Evolutionary conservation across 495 filamentous ascomycete genomes (phyloP), one percentile per base, ranked within the genome.

Genomic region (Glarea lozoyensis): DNA sequence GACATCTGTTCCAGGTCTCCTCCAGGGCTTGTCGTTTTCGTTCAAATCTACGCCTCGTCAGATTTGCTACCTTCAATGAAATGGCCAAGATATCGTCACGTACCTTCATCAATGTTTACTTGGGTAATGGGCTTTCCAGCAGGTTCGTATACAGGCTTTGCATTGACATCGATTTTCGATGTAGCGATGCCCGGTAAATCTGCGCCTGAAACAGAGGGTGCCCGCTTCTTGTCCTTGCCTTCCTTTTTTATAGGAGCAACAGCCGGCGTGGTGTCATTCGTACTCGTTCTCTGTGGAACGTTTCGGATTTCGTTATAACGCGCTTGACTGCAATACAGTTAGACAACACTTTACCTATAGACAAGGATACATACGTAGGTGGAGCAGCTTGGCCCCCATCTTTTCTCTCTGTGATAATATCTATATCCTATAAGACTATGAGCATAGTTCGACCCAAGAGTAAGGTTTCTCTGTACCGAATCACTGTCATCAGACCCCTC

Each of bases 1-100:
- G 31, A 94, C 74, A 60, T 97, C 92, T 33, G 90, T 83, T n/a
- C 92, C 92, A 7, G 92, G 92, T 45, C 88, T 81, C 20, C 92
- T 80, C 92, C 92, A 98, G 23, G 90, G 92, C 63, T 95, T 96
- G 52, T 88, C 84, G 52, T 85, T 80, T 30, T 83, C 79, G 6
- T 82, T 73, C 25, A 94, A 79, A 61, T 94, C 88, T 56, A 11
- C 3, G 10, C 11, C 2, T 42, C 15, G 40, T 55, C 29, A 54
- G 43, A 24, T 15, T 18, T 21, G 17, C n/a, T n/a, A n/a, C n/a
- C n/a, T n/a, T 21, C 7, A 6, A 19, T 37, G 11, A 32, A 19
- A n/a, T n/a, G 12, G 22, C 15, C 18, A 25, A 31, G 0, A 0
- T 5, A 37, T n/a, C 39, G 21, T 18, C 42, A 38, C 41, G 37